Evolutionary conservation across 495 filamentous ascomycete genomes (phyloP), one percentile per base, ranked within the genome.

Genomic region (Tuber indicum): DNA sequence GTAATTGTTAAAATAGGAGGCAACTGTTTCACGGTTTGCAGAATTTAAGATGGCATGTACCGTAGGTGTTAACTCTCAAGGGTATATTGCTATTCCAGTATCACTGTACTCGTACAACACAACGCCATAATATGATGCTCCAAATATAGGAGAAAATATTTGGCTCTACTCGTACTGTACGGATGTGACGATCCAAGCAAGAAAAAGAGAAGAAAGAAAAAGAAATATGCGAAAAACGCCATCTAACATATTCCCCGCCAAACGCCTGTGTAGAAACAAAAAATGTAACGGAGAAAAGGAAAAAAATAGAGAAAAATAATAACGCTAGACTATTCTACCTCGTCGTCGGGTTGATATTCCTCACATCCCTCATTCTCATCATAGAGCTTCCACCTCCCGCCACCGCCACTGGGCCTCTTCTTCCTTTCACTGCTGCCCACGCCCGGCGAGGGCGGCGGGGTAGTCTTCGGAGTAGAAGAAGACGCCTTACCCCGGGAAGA

Each of bases 361-460:
- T 81, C 77, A 44, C 41, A 39, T 2, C 78, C 79, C 1, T 81
- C 75, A 26, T 81, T 69, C 44, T 72, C 74, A 52, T 80, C 77
- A 47, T 74, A 72, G 45, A 44, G 70, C 58, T 79, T 79, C 70
- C 78, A 75, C 16, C 72, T 71, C 4, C 76, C 43, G 21, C 66
- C 69, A 9, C 70, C 41, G 23, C 62, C 70, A 3, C 45, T 69
- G 32, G 58, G 58, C 26, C 39, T 46, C 36, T 49, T 72, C 58
- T 62, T 77, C 45, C 46, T 75, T 4, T 43, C 43, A 32, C 74
- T 52, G 49, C 71, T 72, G 3, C 44, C 52, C 43, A 47, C 41
- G 19, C 78, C 69, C 26, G 69, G 46, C 47, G 58, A 6, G 42
- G 42, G 26, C 14, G 58, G 26, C 12, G 58, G 58, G 26, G 58